Base-by-base conservation (phyloP, 2,329 filamentous ascomycete genomes). In the Tolypocladium ophioglossoides region DNA sequence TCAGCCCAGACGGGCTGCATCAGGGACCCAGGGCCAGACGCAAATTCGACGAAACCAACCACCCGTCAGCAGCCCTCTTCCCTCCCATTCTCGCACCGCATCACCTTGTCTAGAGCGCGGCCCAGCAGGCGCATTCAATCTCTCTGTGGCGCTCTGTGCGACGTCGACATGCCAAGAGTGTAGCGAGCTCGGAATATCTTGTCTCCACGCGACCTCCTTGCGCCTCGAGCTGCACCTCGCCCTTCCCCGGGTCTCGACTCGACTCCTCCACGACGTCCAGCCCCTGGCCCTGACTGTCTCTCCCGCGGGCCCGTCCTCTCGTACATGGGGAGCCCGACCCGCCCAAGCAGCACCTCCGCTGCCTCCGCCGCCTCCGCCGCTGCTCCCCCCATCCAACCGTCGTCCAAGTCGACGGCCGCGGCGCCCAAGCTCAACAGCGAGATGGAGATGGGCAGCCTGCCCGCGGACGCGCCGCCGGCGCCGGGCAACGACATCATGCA, bases 401-500 rank as follows among this genome's bases (percentile, higher is more conserved):
- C 78, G 46, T 72, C 76, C 50, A 86, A 86, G 61, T 72, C 74
- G 52, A 67, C 72, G 47, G 75, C 72, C 18, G 79, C 74, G 4
- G 74, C 74, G 38, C 80, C 82, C 10, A 79, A 79, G 63, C 70
- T 84, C 60, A 82, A 78, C 65, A 76, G 74, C 64, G 78, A 78
- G 59, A 70, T 82, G 70, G 79, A 82, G 62, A 74, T 82, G 70
- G 78, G 77, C 14, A 71, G 68, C 60, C 65, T 83, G 34, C 69
- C 74, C 0, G 68, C 69, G 57, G 71, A 72, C 52, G 66, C 67
- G 59, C 38, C 24, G 27, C 48, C 66, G 56, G 49, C 65, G 37
- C 59, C 61, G 48, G 59, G 89, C 64, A 81, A 89, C 61, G 92
- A 99, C 73, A 86, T 99, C 61, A 97, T 99, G 92, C 92, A 96